Evolutionary conservation across 345 rosid genomes (phyloP), one percentile per base, ranked within the genome.

Genomic region (Crucihimalaya himalaica): DNA sequence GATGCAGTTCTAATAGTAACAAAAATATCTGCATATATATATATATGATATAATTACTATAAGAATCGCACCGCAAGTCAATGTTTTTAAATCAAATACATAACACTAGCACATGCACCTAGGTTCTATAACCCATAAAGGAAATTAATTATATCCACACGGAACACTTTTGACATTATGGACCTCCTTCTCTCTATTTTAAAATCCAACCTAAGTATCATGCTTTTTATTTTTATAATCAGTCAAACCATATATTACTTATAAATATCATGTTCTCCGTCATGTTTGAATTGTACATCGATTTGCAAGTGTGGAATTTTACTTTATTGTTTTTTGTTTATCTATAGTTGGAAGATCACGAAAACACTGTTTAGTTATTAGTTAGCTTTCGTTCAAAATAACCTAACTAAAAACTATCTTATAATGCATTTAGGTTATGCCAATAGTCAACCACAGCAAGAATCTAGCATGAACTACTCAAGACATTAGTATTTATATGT

Each of bases 271-370:
- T 54, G 31, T 55, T 46, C 32, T 70, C 75, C 59, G 58, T 59
- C 75, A 47, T 71, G 59, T 71, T 71, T 71, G 75, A 71, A 71
- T 48, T 60, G n/a, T 60, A 48, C 48, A 27, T 70, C 39, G 50
- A 71, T 14, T 70, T 70, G 28, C 37, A 47, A 58, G 34, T 57
- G 48, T 25, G 20, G 8, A 40, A 25, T 48, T 23, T 34, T 11
- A 21, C 1, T 47, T 8, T 31, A 21, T 6, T 58, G 12, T 15
- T 29, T 29, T 42, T 56, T 57, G 8, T 32, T 57, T 57, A 15
- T 46, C 11, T 35, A n/a, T 45, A 9, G 11, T 69, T 23, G 32
- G 12, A 45, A 69, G 19, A 69, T 12, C 28, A 29, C 12, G 13
- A 47, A 4, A 48, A 32, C 2, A 69, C 6, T 8, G 15, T 32